Evolutionary conservation across 768 basidiomycete genomes (phyloP), one percentile per base, ranked within the genome.

Genomic region (Rickenella mellea): DNA sequence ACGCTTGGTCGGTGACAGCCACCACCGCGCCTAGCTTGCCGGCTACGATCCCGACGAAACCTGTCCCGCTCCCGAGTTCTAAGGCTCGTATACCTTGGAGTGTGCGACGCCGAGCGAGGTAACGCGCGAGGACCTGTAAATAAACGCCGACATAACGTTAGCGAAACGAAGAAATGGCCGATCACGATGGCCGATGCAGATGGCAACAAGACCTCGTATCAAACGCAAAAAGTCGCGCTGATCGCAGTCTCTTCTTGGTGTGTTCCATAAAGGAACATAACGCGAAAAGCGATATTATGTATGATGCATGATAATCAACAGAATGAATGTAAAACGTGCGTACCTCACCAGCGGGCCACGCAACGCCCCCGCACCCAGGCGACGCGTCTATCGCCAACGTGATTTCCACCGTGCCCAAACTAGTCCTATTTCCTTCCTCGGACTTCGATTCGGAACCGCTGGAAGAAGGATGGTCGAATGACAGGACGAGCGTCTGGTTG

Each of bases 311-410:
- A n/a, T 12, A 2, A 15, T 27, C 39, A 14, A 17, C 36, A 40
- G 9, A 22, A 12, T 19, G 21, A 27, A 6, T 15, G 26, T n/a
- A 15, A 39, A 27, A 31, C 21, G 19, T 19, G 57, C 65, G 51
- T 51, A 90, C 90, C 74, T 89, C 78, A 50, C 90, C 92, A 6
- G 91, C 87, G 4, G 88, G 88, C 92, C 92, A 94, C 2, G 86
- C 80, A 28, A 92, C 74, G 4, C 92, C 92, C 11, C 92, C 92
- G 57, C 92, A 96, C 1, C 92, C 92, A 14, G 87, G 86, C 31
- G 79, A 68, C 6, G 89, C 78, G 57, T 93, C 88, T 3, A 92
- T 73, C 17, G 67, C 63, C 28, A 93, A 70, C 31, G 60, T 60
- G 43, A 80, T 65, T 3, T 55, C 45, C 43, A 82, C 49, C 19